Evolutionary conservation across 164 flowering plant species (phyloP).

Genomic region (Umbilicus rupestris): DNA sequence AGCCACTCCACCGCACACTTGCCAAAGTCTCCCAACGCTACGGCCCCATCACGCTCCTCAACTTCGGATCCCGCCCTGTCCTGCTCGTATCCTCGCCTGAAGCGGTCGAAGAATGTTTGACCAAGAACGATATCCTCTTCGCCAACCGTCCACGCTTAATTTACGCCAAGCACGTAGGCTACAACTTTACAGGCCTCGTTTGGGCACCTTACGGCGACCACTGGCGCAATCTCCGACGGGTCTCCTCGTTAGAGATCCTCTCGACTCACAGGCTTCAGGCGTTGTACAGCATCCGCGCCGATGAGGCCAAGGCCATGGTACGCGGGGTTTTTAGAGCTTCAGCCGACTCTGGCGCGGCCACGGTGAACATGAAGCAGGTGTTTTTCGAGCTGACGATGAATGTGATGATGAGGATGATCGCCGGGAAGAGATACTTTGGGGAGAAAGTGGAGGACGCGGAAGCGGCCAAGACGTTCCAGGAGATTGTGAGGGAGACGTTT

Average conservation of each 20-base stretch:
- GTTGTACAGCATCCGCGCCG: constrained; percentile 13
- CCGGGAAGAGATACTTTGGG: constrained; percentile 13
- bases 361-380: constrained; percentile 16
- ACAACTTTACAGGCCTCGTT: too few relatives aligned
- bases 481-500: constrained; percentile 14
- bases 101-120: not conserved
- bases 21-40: not conserved
- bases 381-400: constrained; percentile 24
- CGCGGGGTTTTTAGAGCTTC: too few relatives aligned
- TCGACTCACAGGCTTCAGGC: constrained; percentile 18
- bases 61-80: constrained; percentile 14
- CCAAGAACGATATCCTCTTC: constrained; percentile 12
- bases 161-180: constrained; percentile 5
- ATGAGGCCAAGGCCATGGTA: constrained; percentile 19
- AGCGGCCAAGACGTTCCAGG: constrained; percentile 15
- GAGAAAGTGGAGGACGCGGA: constrained; percentile 12
- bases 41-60: constrained; percentile 12
- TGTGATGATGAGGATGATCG: constrained; percentile 22
- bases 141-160: constrained; percentile 2
- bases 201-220: constrained; percentile 28
- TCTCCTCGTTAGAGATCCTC: constrained; percentile 22
- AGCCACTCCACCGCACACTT: constrained; percentile 12
- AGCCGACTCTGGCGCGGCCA: too few relatives aligned
- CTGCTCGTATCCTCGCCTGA: constrained; percentile 12
- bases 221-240: constrained; percentile 33